Percentiles rank a stretch among this genome's conserved stretches.
These are phyloP conservation scores for Aspergillus nanangensis DNA, from an alignment of 495 filamentous ascomycete genomes.

Conservation along the genomic window DNA sequence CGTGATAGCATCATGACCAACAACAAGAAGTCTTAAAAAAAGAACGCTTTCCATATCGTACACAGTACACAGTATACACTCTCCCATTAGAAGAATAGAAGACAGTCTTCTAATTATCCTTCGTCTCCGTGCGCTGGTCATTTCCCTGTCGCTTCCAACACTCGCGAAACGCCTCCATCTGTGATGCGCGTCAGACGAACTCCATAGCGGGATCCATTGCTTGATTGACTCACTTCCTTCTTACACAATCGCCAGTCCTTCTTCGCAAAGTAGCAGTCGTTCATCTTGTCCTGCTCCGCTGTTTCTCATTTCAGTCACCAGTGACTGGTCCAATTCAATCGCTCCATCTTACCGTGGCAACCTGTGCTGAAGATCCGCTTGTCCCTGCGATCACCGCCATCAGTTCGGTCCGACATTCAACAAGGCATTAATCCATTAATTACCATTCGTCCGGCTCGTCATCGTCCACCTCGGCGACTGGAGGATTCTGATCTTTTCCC, in stretches of 20 bases:
- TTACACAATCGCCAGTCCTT: conserved; percentile 94
- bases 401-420: too few relatives aligned
- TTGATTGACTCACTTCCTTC: conserved; percentile 64
- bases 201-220: too few relatives aligned
- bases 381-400: conserved; percentile 55
- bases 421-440: too few relatives aligned
- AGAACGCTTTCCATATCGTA: not conserved
- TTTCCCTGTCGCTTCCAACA: conserved; percentile 96
- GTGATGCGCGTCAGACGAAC: too few relatives aligned
- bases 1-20: not conserved
- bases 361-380: conserved; percentile 97
- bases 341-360: conserved; percentile 64
- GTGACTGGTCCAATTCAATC: not conserved
- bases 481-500: conserved; percentile 32
- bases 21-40: not conserved
- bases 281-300: conserved; percentile 90
- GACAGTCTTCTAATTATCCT: conserved; percentile 51
- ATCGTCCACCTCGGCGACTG: conserved; percentile 49
- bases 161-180: conserved; percentile 90
- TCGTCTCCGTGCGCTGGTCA: conserved; percentile 71
- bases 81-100: not conserved
- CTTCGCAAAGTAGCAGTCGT: conserved; percentile 92
- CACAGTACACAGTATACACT: conserved; percentile 1
- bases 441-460: conserved; percentile 97
- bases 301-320: conserved; percentile 4